Evolutionary conservation across 139 green algal species (phyloP), one percentile per base, ranked within the genome.

Genomic region (Coelastrella sp.): DNA sequence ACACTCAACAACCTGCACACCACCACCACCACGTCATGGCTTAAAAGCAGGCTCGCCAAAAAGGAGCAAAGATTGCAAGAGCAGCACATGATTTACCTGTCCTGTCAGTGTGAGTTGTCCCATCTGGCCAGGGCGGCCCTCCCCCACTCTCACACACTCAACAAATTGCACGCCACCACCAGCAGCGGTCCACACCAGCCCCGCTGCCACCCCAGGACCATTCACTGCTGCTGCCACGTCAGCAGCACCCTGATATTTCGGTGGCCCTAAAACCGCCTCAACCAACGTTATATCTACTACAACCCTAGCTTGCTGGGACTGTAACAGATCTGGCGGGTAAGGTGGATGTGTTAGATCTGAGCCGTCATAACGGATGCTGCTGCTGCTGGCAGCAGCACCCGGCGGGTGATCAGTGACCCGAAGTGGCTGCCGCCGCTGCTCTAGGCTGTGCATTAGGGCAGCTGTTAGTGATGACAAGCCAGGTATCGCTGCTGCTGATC

Each of bases 161-260:
- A 98, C 93, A 91, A 96, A 97, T 93, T 97, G 94, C 58, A 98
- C 93, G 3, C 91, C 84, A 23, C 96, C 96, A 4, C 96, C 96
- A 13, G 92, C 91, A 17, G 94, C 84, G 4, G 96, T 98, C 96
- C 96, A 98, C 32, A 97, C 96, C 90, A 98, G 92, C 1, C 96
- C 96, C 11, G 96, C 94, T 11, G 93, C 96, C 23, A 94, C 93
- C 59, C 96, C 96, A 16, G 96, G 95, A 4, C 60, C 92, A 4
- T 79, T 68, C 59, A 97, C 89, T 7, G 93, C 74, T 74, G 95
- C 91, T 16, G 77, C 65, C n/a, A 89, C 93, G 23, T 86, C 65
- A 61, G 82, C 89, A 32, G 85, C 89, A 20, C 91, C 90, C 47
- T 76, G 88, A 22, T 76, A 80, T 32, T 90, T 77, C n/a, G 90